Conservation (phyloP, 768 basidiomycete genomes). For the Suillus subalutaceus region DNA sequence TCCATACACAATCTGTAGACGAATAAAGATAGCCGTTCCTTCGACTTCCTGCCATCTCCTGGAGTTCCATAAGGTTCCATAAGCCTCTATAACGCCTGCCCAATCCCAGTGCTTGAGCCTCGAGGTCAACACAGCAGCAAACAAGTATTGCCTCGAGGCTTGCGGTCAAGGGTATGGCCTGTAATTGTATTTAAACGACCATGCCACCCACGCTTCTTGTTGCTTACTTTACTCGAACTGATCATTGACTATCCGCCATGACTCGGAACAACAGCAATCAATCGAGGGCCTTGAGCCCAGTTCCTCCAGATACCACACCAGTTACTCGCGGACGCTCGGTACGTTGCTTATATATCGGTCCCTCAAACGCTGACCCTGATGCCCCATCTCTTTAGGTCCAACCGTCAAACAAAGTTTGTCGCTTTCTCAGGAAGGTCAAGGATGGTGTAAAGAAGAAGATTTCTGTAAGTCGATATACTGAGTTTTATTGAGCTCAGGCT, state of each 20-base stretch:
- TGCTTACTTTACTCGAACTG: not conserved
- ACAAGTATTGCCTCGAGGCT: no score
- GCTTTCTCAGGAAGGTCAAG: not conserved
- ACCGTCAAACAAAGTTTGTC: not conserved
- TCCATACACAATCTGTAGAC: no score
- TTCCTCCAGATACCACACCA: no score
- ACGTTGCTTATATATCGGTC: not conserved
- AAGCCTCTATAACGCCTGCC: no score
- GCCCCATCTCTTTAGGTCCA: not conserved
- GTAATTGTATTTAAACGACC: no score
- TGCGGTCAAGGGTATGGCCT: no score
- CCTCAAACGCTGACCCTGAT: not conserved
- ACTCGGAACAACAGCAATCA: not conserved
- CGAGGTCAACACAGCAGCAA: no score
- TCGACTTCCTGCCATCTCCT: no score
- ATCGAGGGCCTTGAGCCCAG: not conserved
- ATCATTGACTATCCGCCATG: not conserved
- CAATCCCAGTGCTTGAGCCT: no score
- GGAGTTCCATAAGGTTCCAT: no score
- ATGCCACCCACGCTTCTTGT: not conserved
- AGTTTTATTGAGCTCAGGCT: not conserved
- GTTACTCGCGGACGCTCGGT: not conserved
- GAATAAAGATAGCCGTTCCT: no score
- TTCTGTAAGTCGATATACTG: not conserved
- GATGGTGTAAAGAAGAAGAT: not conserved